Conservation (phyloP, 495 filamentous ascomycete species). For the Hypomontagnella monticulosa region DNA sequence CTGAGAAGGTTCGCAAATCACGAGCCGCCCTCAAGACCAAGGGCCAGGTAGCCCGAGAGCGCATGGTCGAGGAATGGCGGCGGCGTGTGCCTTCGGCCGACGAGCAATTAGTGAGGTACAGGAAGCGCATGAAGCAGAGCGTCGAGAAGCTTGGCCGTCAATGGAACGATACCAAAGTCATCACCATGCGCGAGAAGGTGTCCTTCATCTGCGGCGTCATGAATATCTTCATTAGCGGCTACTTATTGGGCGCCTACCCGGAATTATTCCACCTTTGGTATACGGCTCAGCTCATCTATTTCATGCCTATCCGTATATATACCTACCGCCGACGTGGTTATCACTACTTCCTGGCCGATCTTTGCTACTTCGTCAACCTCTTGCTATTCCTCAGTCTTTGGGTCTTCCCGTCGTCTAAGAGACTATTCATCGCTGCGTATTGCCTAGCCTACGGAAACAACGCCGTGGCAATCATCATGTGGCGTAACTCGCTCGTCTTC, state of each 20-base stretch:
- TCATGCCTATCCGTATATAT: conserved; percentile 95
- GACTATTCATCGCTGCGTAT: conserved; percentile 91
- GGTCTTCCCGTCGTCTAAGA: conserved; percentile 89
- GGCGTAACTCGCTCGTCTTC: conserved; percentile 98
- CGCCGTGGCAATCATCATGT: conserved; percentile 98
- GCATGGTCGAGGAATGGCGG: conserved; percentile 88
- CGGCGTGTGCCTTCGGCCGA: conserved; percentile 83
- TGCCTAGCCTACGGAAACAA: conserved; percentile 96
- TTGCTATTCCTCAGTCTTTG: conserved; percentile 84
- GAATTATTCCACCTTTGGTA: conserved; percentile 94
- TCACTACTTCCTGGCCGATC: conserved; percentile 96
- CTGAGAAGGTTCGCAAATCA: conserved; percentile 83
- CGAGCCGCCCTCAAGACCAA: conserved; percentile 72
- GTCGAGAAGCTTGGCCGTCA: conserved; percentile 86
- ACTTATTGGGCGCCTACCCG: conserved; percentile 86
- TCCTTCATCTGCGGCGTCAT: conserved; percentile 96
- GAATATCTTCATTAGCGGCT: conserved; percentile 96
- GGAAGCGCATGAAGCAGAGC: conserved; percentile 81
- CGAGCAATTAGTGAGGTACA: conserved; percentile 91
- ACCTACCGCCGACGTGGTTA: conserved; percentile 89
- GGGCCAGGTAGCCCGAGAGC: conserved; percentile 64
- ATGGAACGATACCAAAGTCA: conserved; percentile 88
- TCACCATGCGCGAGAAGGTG: conserved; percentile 91
- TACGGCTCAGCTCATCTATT: conserved; percentile 83
- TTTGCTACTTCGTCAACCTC: conserved; percentile 98